Conservation (phyloP, 306 rosid genomes). For the Medicago ruthenica region DNA sequence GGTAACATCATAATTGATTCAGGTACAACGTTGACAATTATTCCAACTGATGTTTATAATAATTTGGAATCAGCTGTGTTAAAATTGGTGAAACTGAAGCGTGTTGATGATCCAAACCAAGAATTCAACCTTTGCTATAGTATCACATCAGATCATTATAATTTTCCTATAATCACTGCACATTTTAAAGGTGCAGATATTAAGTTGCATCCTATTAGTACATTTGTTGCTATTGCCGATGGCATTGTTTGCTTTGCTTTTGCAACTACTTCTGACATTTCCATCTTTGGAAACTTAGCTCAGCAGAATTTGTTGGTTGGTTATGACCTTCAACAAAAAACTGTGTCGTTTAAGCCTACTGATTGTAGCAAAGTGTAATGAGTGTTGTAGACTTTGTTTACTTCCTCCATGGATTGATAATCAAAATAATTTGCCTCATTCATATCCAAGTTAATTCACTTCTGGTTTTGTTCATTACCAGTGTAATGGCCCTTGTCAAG, state of each 20-base stretch:
- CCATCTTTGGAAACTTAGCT: slow-evolving; percentile 60
- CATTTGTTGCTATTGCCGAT: slow-evolving; percentile 41
- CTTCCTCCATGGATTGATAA: background rate
- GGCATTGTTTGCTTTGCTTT: slow-evolving; percentile 57
- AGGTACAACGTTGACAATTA: slow-evolving; percentile 39
- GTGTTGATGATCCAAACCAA: background rate
- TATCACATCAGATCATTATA: background rate
- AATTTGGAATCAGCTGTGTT: slow-evolving; percentile 39
- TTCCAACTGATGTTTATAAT: slow-evolving; percentile 37
- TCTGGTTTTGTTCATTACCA: no score
- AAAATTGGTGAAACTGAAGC: background rate
- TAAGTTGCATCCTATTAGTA: slow-evolving; percentile 35
- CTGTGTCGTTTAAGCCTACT: slow-evolving; percentile 53
- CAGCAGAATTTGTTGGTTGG: slow-evolving; percentile 63
- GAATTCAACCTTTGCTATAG: slow-evolving; percentile 24
- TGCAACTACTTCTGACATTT: no score
- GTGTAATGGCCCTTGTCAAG: no score
- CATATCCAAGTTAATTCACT: no score
- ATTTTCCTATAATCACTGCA: slow-evolving; percentile 37
- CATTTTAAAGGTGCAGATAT: slow-evolving; percentile 56
- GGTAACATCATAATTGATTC: slow-evolving; percentile 53
- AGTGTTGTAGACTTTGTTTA: background rate
- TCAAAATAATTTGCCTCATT: background rate
- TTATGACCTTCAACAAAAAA: slow-evolving; percentile 45
- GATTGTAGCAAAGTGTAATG: slow-evolving; percentile 39